These are phyloP conservation scores for Taphrina pruni DNA, from an alignment of 1,139 yeast species.

Conservation along the genomic window DNA sequence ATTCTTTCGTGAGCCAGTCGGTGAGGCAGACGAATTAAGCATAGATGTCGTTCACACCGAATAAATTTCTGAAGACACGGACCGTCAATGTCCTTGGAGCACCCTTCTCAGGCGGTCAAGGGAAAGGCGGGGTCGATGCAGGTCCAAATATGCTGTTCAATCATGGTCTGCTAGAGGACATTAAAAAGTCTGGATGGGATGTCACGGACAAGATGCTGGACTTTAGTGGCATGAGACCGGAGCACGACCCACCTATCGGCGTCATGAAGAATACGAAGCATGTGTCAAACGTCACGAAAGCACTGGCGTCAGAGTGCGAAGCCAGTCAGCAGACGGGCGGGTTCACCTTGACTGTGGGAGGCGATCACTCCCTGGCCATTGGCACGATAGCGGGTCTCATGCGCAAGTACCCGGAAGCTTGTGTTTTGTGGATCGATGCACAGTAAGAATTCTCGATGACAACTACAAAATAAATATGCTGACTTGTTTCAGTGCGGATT, in stretches of 20 bases:
- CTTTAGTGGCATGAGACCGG: slow-evolving; percentile 49
- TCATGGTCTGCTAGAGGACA: slow-evolving; percentile 69
- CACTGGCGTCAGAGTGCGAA: slow-evolving; percentile 67
- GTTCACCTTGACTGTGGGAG: slow-evolving; percentile 87
- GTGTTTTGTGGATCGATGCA: slow-evolving; percentile 95
- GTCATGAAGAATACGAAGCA: slow-evolving; percentile 74
- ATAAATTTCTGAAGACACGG: slow-evolving; percentile 43
- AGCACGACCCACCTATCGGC: slow-evolving; percentile 53
- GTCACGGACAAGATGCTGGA: slow-evolving; percentile 64
- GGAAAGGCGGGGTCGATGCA: slow-evolving; percentile 87
- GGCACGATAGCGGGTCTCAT: slow-evolving; percentile 89
- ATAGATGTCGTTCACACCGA: slow-evolving; percentile 29
- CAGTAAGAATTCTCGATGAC: slow-evolving; percentile 62
- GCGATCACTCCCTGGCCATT: slow-evolving; percentile 95
- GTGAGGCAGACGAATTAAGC: not conserved
- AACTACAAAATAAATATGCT: not conserved
- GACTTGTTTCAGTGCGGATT: slow-evolving; percentile 56
- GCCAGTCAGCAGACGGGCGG: slow-evolving; percentile 58
- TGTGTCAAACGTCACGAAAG: slow-evolving; percentile 75
- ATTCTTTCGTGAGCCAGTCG: no score
- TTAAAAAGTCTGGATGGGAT: slow-evolving; percentile 75
- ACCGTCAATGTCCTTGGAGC: slow-evolving; percentile 45
- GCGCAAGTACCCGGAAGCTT: slow-evolving; percentile 80
- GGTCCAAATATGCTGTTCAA: slow-evolving; percentile 85
- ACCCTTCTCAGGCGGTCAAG: slow-evolving; percentile 77